Evolutionary conservation across 2,329 filamentous ascomycete genomes (phyloP).

Genomic region (Corniculantispora saksenae): DNA sequence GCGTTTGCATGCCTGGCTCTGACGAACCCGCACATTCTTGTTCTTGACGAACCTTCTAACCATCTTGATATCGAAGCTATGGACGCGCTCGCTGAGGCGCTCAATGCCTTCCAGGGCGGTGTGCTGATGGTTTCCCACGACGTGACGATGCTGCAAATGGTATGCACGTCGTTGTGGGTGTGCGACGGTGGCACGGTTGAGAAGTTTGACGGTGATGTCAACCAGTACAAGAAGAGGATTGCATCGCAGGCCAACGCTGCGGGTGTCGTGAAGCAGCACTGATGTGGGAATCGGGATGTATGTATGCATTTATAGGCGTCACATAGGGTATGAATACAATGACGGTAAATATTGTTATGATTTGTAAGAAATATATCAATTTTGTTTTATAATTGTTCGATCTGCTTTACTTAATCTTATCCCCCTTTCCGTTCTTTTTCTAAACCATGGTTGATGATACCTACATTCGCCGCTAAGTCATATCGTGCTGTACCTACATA

Average conservation of each 20-base stretch:
- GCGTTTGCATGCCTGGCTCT: conserved; percentile 96
- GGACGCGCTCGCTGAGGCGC: conserved; percentile 86
- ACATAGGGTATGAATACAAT: conserved; percentile 1
- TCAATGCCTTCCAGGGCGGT: conserved; percentile 86
- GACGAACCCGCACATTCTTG: conserved; percentile 92
- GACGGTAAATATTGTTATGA: neutral
- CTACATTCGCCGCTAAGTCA: neutral
- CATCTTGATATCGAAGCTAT: conserved; percentile 99
- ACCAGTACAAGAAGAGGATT: conserved; percentile 97
- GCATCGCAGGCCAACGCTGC: conserved; percentile 82
- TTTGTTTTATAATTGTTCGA: neutral
- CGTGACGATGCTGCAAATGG: conserved; percentile 96
- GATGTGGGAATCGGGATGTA: conserved; percentile 5
- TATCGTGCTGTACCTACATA: neutral
- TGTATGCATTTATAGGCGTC: conserved; percentile 14
- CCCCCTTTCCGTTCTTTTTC: no score
- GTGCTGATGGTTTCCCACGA: conserved; percentile 99
- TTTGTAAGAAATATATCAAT: neutral
- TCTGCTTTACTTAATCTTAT: neutral
- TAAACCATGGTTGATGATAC: neutral
- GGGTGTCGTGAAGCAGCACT: conserved; percentile 76
- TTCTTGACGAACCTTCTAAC: conserved; percentile 97
- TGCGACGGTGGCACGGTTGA: conserved; percentile 92
- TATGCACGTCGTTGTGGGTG: conserved; percentile 94
- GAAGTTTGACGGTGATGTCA: conserved; percentile 93